Evolutionary conservation across 2,329 filamentous ascomycete species (phyloP).

Genomic region (Calonectria henricotiae): DNA sequence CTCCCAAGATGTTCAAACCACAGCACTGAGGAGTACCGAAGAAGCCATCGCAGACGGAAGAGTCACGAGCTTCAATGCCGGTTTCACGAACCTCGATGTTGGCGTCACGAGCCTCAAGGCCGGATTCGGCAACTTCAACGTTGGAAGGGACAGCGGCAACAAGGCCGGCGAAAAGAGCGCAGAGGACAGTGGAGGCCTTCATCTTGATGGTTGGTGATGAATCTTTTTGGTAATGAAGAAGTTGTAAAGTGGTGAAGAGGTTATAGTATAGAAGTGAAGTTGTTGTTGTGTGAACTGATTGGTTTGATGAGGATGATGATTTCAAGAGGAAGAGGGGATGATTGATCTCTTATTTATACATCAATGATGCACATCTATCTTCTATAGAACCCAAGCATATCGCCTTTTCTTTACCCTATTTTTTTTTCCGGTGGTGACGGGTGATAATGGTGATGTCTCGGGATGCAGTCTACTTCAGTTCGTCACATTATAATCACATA

Average conservation of each 20-base stretch:
- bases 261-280: not conserved
- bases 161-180: not conserved
- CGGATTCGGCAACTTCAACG: not conserved
- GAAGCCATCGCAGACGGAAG: not conserved
- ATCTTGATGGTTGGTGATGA: conserved; percentile 4
- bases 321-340: not conserved
- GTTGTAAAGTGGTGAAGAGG: not conserved
- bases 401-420: no score
- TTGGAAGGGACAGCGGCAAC: not conserved
- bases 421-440: no score
- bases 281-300: conserved; percentile 10
- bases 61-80: no score
- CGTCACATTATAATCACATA: no score
- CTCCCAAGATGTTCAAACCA: no score
- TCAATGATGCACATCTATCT: no score
- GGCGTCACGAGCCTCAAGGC: not conserved
- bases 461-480: no score
- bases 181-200: not conserved
- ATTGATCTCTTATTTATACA: not conserved
- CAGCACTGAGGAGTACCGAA: no score
- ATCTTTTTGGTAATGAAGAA: no score
- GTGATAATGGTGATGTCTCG: no score
- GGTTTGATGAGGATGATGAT: conserved; percentile 14
- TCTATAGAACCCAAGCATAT: no score
- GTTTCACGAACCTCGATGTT: no score